A percentile compares a stretch with the other conserved stretches of the same genome.
Conservation (phyloP, 352 stramenopile species). For the Blastocystis sp. region DNA sequence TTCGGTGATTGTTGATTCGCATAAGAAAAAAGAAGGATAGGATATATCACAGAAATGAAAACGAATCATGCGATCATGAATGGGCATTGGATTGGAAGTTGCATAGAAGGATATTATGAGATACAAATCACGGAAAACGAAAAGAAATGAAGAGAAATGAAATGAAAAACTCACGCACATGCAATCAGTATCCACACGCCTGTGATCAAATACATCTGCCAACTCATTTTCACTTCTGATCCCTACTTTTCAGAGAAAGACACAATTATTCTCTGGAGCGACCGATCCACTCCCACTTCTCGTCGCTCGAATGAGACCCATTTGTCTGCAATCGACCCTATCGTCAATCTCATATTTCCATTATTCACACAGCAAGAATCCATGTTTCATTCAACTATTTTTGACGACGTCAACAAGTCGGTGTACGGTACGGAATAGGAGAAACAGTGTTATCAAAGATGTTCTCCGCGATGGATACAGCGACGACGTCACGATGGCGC, state of each 20-base stretch:
- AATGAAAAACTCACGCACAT: too few species aligned
- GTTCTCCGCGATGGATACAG: slow-evolving; percentile 21
- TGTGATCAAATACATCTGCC: too few species aligned
- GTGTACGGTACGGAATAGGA: not conserved
- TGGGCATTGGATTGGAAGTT: not conserved
- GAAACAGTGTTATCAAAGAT: not conserved
- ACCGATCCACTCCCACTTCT: too few species aligned
- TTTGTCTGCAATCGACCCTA: too few species aligned
- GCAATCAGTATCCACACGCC: too few species aligned
- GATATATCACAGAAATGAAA: not conserved
- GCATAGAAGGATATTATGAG: too few species aligned
- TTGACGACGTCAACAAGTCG: slow-evolving; percentile 18
- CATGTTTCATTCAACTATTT: slow-evolving; percentile 1
- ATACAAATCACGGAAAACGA: not conserved
- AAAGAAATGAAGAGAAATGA: not conserved
- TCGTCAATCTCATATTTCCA: too few species aligned
- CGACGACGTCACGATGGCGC: not conserved
- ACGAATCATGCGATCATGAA: not conserved
- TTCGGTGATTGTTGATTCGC: not conserved
- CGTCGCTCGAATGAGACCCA: too few species aligned
- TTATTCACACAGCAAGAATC: too few species aligned
- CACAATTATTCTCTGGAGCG: too few species aligned
- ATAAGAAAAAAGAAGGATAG: not conserved
- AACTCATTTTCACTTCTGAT: too few species aligned
- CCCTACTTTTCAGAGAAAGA: too few species aligned